These are phyloP conservation scores for Epithele typhae DNA, from an alignment of 768 basidiomycete genomes.

Conservation along the genomic window DNA sequence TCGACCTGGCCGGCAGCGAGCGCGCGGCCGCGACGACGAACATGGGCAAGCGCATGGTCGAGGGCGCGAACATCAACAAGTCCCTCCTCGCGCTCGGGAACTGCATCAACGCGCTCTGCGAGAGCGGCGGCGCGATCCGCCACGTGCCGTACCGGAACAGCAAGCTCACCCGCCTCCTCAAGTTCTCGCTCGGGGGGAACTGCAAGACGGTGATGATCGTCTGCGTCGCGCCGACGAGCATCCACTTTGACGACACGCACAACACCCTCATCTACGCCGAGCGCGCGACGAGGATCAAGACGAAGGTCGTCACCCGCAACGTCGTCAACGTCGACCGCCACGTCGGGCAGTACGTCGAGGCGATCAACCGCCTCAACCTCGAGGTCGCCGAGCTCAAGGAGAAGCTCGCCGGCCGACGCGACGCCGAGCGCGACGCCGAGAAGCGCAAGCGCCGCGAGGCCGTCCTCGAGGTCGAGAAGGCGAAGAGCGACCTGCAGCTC, in stretches of 20 bases:
- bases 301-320: conserved; percentile 93
- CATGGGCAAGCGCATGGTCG: conserved; percentile 97
- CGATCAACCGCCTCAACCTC: conserved; percentile 82
- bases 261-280: conserved; percentile 98
- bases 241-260: conserved; percentile 97
- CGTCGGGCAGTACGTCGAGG: conserved; percentile 92
- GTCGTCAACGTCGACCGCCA: conserved; percentile 93
- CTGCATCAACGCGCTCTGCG: conserved; percentile 98
- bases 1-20: conserved; percentile 97
- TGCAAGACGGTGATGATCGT: conserved; percentile 99
- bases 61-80: conserved; percentile 99
- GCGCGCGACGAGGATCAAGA: conserved; percentile 97
- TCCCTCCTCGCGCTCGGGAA: conserved; percentile 95
- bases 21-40: conserved; percentile 94
- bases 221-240: conserved; percentile 91
- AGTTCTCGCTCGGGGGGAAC: conserved; percentile 97
- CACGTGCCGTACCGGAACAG: conserved; percentile 97
- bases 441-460: conserved; percentile 71
- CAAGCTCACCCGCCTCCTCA: conserved; percentile 95
- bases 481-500: conserved; percentile 64
- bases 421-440: conserved; percentile 56
- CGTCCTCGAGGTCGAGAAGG: conserved; percentile 65
- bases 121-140: conserved; percentile 80
- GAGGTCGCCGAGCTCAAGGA: conserved; percentile 86
- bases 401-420: conserved; percentile 71